Base-by-base conservation (phyloP, 345 rosid species). In the Kandelia obovata region DNA sequence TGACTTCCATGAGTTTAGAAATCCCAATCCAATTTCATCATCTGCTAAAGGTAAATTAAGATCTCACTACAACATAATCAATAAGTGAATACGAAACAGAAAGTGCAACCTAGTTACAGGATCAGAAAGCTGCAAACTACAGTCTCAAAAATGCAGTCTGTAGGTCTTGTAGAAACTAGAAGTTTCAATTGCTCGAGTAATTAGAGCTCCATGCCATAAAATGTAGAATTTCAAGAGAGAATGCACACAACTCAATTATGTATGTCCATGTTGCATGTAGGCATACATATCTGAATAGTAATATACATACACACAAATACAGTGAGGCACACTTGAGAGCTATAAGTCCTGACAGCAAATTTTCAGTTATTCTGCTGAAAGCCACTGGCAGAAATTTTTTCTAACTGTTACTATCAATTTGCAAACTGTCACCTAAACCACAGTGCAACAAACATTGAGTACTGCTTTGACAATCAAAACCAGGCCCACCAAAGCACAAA, bases 1-100 rank as follows among this genome's bases (percentile, higher is more conserved):
- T 61, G 68, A 77, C 70, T 86, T 85, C 96, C 98, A 95, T 66
- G 93, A 86, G 77, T 80, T 71, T 32, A 86, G 79, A 70, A 86
- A 88, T 43, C 89, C 96, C 62, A 84, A 85, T 75, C 96, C 98
- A 80, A 86, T 77, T 51, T 83, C 91, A 20, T 83, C 87, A 70
- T 86, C 99, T 88, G 87, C 81, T 67, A 34, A 58, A 69, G 47
- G 32, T 17, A 52, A 39, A 23, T 20, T 39, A 60, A 37, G 58
- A 61, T 27, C 43, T 59, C 61, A 66, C 10, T 53, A 30, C 7
- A 25, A 2, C 52, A 37, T 17, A 46, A 26, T 56, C 30, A 55
- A 16, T 13, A 70, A 70, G 26, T 46, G 62, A 35, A 34, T 17
- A 55, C 7, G 1, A 43, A 43, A 53, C 5, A 61, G 25, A 55